A percentile compares a stretch with the other conserved stretches of the same genome.
phyloP scores from a whole-genome alignment of 1,284 basidiomycete species.

The Tranzscheliella williamsii region DNA sequence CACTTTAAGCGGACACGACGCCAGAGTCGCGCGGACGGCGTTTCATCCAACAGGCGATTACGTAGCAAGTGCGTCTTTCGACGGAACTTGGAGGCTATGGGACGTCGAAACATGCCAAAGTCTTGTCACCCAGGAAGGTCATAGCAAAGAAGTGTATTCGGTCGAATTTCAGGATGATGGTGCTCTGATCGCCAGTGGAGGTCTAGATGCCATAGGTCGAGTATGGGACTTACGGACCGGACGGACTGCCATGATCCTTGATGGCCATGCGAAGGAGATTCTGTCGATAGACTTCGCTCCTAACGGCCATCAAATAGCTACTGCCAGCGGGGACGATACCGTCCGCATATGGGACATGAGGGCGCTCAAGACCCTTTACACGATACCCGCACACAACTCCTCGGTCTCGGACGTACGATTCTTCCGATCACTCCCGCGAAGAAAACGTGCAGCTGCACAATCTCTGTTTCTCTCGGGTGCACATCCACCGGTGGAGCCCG shows the following conservation, averaged over 20 bases:
- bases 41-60: conserved; percentile 95
- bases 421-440: conserved; percentile 68
- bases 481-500: not conserved
- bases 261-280: conserved; percentile 93
- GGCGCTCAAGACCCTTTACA: conserved; percentile 85
- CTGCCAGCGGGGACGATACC: conserved; percentile 94
- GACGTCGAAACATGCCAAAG: conserved; percentile 81
- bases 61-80: conserved; percentile 91
- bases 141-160: conserved; percentile 93
- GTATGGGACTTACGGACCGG: conserved; percentile 97
- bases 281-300: conserved; percentile 90
- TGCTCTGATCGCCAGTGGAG: conserved; percentile 86
- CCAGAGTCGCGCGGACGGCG: conserved; percentile 85
- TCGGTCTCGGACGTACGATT: conserved; percentile 94
- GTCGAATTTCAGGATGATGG: conserved; percentile 96
- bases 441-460: not conserved
- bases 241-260: conserved; percentile 94
- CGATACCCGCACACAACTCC: conserved; percentile 91
- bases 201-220: conserved; percentile 92
- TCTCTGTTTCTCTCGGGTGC: no score
- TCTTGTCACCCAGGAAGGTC: conserved; percentile 89
- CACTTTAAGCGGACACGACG: conserved; percentile 82
- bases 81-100: conserved; percentile 99
- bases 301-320: conserved; percentile 95
- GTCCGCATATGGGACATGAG: conserved; percentile 98